Conservation (phyloP, 257 asterid species). For the Striga asiatica region DNA sequence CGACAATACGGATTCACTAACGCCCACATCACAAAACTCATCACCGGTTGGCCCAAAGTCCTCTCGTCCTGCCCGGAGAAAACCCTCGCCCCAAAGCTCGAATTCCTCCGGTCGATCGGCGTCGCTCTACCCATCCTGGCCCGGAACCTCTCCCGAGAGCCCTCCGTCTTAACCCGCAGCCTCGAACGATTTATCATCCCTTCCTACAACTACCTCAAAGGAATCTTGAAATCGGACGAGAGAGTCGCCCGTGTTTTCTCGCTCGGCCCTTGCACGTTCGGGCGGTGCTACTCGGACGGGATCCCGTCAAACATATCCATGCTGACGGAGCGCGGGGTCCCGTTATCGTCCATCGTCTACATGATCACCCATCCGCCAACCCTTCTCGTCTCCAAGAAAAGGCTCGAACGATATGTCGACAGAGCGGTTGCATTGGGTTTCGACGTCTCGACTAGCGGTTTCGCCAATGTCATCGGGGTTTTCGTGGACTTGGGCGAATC, state of each 20-base stretch:
- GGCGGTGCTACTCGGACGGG: not conserved
- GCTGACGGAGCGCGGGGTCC: constrained; percentile 4
- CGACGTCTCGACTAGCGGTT: not conserved
- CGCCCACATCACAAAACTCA: constrained; percentile 4
- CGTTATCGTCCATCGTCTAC: constrained; percentile 11
- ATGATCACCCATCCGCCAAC: not conserved
- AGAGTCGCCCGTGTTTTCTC: not conserved
- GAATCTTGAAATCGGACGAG: not conserved
- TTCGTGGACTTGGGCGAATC: not conserved
- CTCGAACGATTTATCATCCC: constrained; percentile 12
- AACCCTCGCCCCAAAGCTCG: constrained; percentile 23
- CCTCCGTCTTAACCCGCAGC: constrained; percentile 8
- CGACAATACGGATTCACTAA: constrained; percentile 17
- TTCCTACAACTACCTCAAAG: constrained; percentile 10
- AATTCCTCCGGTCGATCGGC: constrained; percentile 22
- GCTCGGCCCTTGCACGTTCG: not conserved
- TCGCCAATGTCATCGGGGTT: constrained; percentile 11
- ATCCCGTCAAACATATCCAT: not conserved
- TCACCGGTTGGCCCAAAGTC: not conserved
- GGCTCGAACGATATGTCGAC: not conserved
- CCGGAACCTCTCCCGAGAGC: not conserved
- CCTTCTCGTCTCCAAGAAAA: not conserved
- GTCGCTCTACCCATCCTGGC: not conserved
- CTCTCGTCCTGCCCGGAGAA: constrained; percentile 5
- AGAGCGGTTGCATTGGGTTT: constrained; percentile 20